Percentiles rank a stretch among this genome's conserved stretches.
Conservation (phyloP, 176 grass and related monocot species). For the Oryza nivara region DNA sequence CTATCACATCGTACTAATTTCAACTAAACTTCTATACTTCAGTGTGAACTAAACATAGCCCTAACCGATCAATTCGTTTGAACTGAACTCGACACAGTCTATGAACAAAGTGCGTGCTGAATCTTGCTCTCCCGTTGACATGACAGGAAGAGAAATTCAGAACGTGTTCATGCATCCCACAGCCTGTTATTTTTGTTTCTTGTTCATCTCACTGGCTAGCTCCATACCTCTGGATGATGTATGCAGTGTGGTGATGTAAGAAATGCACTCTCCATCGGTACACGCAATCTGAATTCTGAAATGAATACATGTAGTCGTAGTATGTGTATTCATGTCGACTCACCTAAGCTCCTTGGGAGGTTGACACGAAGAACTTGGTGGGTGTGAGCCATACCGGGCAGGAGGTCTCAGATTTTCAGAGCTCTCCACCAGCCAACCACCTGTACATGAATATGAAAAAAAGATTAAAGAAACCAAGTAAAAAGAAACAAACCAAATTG, state of each 20-base stretch:
- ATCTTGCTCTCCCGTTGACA: neutral
- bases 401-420: constrained; percentile 51
- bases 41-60: too few species aligned
- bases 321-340: constrained; percentile 4
- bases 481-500: constrained; percentile 4
- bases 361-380: constrained; percentile 36
- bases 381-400: constrained; percentile 26
- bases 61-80: neutral
- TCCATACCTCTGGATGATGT: neutral
- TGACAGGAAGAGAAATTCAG: constrained; percentile 2
- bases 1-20: too few species aligned
- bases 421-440: constrained; percentile 72
- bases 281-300: neutral
- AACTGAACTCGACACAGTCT: neutral
- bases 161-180: neutral
- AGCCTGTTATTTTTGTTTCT: neutral
- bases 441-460: constrained; percentile 15
- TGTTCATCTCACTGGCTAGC: neutral
- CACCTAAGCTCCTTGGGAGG: constrained; percentile 71
- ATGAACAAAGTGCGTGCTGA: constrained; percentile 13
- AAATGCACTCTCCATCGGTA: neutral
- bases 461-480: neutral
- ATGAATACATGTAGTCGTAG: neutral
- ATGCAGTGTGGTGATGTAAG: neutral
- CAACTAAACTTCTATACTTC: too few species aligned